phyloP scores from a whole-genome alignment of 179 eudicot species.

The Patellifolia procumbens region DNA sequence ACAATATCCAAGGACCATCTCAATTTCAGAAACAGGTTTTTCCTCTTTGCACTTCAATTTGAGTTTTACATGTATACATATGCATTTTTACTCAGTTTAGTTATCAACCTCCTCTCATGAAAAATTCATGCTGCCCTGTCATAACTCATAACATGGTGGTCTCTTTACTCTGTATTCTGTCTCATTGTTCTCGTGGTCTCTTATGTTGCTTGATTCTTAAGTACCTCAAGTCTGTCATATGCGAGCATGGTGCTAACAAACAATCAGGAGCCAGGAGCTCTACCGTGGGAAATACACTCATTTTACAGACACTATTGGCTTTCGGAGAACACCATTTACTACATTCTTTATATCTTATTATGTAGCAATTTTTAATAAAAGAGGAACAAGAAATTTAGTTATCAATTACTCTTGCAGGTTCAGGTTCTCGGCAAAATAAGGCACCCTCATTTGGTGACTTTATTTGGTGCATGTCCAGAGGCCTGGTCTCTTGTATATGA shows the following conservation, averaged over 20 bases:
- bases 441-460: conserved; percentile 68
- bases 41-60: not conserved
- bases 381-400: not conserved
- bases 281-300: not conserved
- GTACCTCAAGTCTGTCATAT: not conserved
- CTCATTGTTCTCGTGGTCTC: not conserved
- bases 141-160: not conserved
- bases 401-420: conserved; percentile 44
- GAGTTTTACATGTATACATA: not conserved
- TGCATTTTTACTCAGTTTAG: no score
- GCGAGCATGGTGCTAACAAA: not conserved
- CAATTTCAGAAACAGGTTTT: conserved; percentile 75
- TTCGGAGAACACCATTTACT: not conserved
- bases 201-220: conserved; percentile 1
- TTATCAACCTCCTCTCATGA: not conserved
- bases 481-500: conserved; percentile 79
- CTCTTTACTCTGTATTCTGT: not conserved
- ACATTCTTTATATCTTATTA: not conserved
- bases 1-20: conserved; percentile 54
- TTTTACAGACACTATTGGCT: not conserved
- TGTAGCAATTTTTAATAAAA: no score
- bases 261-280: no score
- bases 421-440: conserved; percentile 59
- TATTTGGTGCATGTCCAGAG: conserved; percentile 77
- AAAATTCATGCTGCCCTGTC: not conserved